Evolutionary conservation across 768 basidiomycete genomes (phyloP), one percentile per base, ranked within the genome.

Genomic region (Mycena floridula): DNA sequence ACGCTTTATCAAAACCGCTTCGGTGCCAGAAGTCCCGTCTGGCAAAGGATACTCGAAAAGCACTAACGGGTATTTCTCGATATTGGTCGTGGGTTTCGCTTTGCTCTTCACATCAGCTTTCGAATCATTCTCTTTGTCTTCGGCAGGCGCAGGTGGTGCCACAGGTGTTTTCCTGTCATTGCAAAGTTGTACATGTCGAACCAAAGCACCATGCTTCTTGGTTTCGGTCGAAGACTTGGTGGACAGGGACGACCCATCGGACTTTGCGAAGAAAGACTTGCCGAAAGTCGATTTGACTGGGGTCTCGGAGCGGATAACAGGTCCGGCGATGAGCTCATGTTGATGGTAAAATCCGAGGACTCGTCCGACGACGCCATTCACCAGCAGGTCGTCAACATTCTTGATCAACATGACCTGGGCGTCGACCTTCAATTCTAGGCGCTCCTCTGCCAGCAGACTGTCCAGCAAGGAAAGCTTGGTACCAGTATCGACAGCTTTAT

Each of bases 341-440:
- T n/a, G n/a, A n/a, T n/a, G n/a, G 41, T 50, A 56, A 59, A 90
- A 90, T 15, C 74, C 74, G 23, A 82, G 50, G 16, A 90, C 72
- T 44, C 72, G 77, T 7, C 88, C 88, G 63, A 88, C 79, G 32
- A 76, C 79, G 4, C 88, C 88, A 55, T 90, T 90, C 30, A 89
- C 88, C 21, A 89, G 72, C 6, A 69, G 70, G 24, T 85, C 83
- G 49, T 86, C 81, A 40, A 82, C 59, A 56, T 89, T 89, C 70
- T 89, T 89, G 65, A 84, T 79, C 32, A 88, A 65, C 85, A 87
- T 88, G 22, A 79, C 77, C 40, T 60, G 59, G 9, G 82, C 78
- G 43, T 77, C 59, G 13, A 45, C 50, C 54, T 85, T 85, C 43
- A 89, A 70, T 3, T 67, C 61, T 8, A 89, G 68, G 2, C 55